Evolutionary conservation across 2,329 filamentous ascomycete genomes (phyloP).

Genomic region (Neonectria magnoliae): DNA sequence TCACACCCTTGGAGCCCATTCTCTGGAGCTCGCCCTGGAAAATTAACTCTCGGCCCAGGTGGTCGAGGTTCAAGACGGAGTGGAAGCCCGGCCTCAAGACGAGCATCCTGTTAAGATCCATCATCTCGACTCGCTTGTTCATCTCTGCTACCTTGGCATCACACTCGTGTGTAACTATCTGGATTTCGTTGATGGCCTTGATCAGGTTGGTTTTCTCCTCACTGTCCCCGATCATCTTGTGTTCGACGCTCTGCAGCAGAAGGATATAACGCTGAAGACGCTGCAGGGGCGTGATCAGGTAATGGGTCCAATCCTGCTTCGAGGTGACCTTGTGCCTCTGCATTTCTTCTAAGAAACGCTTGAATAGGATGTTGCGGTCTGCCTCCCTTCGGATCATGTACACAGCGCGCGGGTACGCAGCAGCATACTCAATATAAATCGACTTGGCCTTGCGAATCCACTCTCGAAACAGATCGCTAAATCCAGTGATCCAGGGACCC

Average conservation of each 20-base stretch:
- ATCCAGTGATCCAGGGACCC: constrained; percentile 91
- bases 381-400: constrained; percentile 86
- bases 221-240: constrained; percentile 83
- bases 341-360: constrained; percentile 83
- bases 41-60: constrained; percentile 91
- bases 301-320: constrained; percentile 92
- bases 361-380: constrained; percentile 86
- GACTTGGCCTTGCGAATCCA: constrained; percentile 95
- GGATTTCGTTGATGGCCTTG: constrained; percentile 91
- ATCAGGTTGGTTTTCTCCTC: constrained; percentile 89
- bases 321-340: constrained; percentile 81
- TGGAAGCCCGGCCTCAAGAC: constrained; percentile 89
- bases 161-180: constrained; percentile 87
- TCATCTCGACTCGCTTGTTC: constrained; percentile 88
- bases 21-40: constrained; percentile 89
- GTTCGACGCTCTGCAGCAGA: constrained; percentile 82
- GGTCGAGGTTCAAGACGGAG: constrained; percentile 88
- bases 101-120: constrained; percentile 84
- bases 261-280: constrained; percentile 90
- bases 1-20: constrained; percentile 87
- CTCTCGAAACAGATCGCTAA: constrained; percentile 96
- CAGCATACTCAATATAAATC: constrained; percentile 92
- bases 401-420: constrained; percentile 83
- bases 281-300: constrained; percentile 91
- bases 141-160: constrained; percentile 93